Evolutionary conservation across 495 filamentous ascomycete species (phyloP).

Genomic region (Penicillium riverlandense): DNA sequence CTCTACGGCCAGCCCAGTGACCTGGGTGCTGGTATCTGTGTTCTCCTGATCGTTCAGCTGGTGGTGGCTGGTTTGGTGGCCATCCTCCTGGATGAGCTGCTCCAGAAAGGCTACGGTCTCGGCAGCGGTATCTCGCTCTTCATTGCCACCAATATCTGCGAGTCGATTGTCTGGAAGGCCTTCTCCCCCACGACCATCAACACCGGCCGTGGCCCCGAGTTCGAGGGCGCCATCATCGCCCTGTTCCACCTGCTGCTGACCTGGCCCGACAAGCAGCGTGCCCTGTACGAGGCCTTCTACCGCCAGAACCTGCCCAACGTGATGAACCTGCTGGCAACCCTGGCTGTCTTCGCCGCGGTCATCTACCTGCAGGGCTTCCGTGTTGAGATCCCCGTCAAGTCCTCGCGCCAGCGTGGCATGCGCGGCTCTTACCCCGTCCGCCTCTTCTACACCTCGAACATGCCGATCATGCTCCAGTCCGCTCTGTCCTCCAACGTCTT

Average conservation of each 20-base stretch:
- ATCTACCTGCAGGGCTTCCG: constrained; percentile 99
- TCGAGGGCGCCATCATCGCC: constrained; percentile 97
- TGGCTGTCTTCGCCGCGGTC: constrained; percentile 89
- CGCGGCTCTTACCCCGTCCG: constrained; percentile 71
- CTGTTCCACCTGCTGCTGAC: constrained; percentile 97
- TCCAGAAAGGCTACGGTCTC: constrained; percentile 99
- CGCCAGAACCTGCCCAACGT: constrained; percentile 99
- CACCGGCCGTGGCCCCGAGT: constrained; percentile 97
- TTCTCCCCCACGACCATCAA: constrained; percentile 99
- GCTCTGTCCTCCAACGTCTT: constrained; percentile 98
- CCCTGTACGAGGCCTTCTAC: constrained; percentile 97
- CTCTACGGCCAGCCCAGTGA: constrained; percentile 95
- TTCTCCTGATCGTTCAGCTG: constrained; percentile 93
- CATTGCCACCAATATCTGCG: constrained; percentile 99
- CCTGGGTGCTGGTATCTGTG: constrained; percentile 94
- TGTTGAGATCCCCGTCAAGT: constrained; percentile 99
- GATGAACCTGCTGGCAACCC: constrained; percentile 94
- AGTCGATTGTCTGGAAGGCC: constrained; percentile 99
- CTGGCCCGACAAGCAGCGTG: constrained; percentile 97
- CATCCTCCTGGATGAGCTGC: constrained; percentile 97
- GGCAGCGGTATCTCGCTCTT: constrained; percentile 98
- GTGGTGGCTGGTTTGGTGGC: constrained; percentile 96
- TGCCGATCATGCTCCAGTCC: constrained; percentile 99
- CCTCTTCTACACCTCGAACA: constrained; percentile 58
- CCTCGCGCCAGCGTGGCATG: constrained; percentile 95